A percentile compares a stretch with the other conserved stretches of the same genome.
These are phyloP conservation scores for Dictyophora rubrovolvata DNA, from an alignment of 768 basidiomycete species.

Conservation along the genomic window DNA sequence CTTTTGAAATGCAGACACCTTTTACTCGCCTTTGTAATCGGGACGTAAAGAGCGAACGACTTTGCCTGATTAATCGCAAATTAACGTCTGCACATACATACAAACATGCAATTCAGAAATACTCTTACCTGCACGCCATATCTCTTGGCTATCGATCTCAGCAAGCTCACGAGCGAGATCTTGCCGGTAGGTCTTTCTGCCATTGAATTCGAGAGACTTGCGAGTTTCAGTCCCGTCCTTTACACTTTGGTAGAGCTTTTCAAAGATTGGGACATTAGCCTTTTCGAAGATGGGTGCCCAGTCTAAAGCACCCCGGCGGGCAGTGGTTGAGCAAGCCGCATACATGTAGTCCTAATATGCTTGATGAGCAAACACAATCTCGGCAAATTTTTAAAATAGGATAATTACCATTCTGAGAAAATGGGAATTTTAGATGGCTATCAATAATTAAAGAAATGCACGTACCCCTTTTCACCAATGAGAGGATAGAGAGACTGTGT, in stretches of 20 bases:
- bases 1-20: not conserved
- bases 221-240: conserved; percentile 94
- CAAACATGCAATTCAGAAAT: not conserved
- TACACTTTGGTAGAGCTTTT: conserved; percentile 90
- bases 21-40: conserved; percentile 47
- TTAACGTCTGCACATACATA: conserved; percentile 5
- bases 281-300: conserved; percentile 97
- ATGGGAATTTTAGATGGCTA: not conserved
- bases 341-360: conserved; percentile 87
- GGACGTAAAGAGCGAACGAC: conserved; percentile 82
- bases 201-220: conserved; percentile 94
- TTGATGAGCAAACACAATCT: not conserved
- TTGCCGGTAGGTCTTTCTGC: conserved; percentile 81
- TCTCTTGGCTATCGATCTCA: conserved; percentile 96
- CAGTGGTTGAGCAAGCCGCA: conserved; percentile 97
- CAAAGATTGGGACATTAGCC: conserved; percentile 90
- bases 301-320: conserved; percentile 96
- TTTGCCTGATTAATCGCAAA: conserved; percentile 44
- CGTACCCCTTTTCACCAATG: conserved; percentile 88
- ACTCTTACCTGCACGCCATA: conserved; percentile 82
- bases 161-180: conserved; percentile 87
- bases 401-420: conserved; percentile 15
- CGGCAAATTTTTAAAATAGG: not conserved
- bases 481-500: conserved; percentile 97
- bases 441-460: conserved; percentile 1